Evolutionary conservation across 495 filamentous ascomycete genomes (phyloP), one percentile per base, ranked within the genome.

Genomic region (Talaromyces stipitatus): DNA sequence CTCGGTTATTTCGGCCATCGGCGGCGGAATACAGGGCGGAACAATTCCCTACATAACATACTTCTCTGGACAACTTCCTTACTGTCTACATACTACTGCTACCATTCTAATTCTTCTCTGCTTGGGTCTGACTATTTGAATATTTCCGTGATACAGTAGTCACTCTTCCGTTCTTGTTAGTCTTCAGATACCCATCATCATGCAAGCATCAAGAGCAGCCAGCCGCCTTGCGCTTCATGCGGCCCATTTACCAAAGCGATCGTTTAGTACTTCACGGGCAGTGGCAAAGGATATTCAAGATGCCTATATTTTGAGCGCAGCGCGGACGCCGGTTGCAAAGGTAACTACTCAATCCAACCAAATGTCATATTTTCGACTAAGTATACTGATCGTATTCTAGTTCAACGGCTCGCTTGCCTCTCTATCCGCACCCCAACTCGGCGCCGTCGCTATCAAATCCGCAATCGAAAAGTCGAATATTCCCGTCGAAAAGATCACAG

Each of bases 381-480:
- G 7, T 57, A 9, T 32, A 20, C 18, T 28, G 14, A 10, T 2
- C 4, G 8, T 50, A 3, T 23, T 24, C 12, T 20, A 96, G 92
- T 97, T 97, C 80, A 95, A 95, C 75, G 92, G 92, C 64, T 86
- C 87, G 1, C 91, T 91, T 66, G 78, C 84, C 20, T 87, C 82
- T 16, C 84, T 96, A 33, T 75, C 89, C n/a, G 92, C 90, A 11
- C 86, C 92, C 26, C 77, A 86, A 65, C 88, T 97, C 46, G 94
- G 89, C 57, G 86, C 91, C 18, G 82, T 85, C 23, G 94, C 90
- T 61, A 96, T 98, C 73, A 91, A 89, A 66, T 86, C 90, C 20
- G 94, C 92, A 43, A 68, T 98, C 45, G 77, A 81, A 61, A 95
- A 92, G 64, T 94, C 91, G 20, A 82, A 82, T 38, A 75, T 97